Evolutionary conservation across 345 rosid species (phyloP).

Genomic region (Barbarea vulgaris): DNA sequence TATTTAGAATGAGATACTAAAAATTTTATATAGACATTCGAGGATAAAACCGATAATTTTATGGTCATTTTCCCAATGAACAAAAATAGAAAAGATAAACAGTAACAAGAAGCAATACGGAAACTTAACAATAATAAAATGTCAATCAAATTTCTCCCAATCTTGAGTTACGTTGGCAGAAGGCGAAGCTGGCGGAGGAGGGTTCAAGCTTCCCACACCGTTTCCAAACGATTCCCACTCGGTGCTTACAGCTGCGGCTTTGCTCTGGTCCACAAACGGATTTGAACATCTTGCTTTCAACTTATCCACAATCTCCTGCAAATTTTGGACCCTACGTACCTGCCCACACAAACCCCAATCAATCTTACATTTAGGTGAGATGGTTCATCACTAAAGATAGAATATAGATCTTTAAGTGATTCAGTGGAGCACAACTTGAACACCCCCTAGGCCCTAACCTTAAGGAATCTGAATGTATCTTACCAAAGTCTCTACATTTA

Average conservation of each 20-base stretch:
- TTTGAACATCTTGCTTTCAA: constrained; percentile 68
- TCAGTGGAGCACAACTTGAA: background rate
- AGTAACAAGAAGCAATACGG: background rate
- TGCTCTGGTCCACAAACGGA: constrained; percentile 52
- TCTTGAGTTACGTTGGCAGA: constrained; percentile 57
- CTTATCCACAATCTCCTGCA: constrained; percentile 68
- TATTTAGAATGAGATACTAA: background rate
- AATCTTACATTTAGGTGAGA: background rate
- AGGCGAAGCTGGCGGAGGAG: constrained; percentile 59
- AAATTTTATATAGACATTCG: background rate
- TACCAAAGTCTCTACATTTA: background rate
- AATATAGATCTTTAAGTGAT: background rate
- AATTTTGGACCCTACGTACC: constrained; percentile 76
- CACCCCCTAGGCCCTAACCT: background rate
- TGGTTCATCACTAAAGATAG: background rate
- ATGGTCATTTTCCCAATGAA: constrained; percentile 14
- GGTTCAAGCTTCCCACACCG: constrained; percentile 70
- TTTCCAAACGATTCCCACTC: constrained; percentile 81
- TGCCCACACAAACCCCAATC: constrained; percentile 34
- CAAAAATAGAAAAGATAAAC: background rate
- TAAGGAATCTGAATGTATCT: background rate
- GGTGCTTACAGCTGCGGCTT: constrained; percentile 57
- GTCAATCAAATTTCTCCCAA: constrained; percentile 79
- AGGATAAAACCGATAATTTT: background rate
- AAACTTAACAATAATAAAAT: constrained; percentile 19